Conservation (phyloP, 495 filamentous ascomycete genomes). For the Trichocladium uniseriatum region DNA sequence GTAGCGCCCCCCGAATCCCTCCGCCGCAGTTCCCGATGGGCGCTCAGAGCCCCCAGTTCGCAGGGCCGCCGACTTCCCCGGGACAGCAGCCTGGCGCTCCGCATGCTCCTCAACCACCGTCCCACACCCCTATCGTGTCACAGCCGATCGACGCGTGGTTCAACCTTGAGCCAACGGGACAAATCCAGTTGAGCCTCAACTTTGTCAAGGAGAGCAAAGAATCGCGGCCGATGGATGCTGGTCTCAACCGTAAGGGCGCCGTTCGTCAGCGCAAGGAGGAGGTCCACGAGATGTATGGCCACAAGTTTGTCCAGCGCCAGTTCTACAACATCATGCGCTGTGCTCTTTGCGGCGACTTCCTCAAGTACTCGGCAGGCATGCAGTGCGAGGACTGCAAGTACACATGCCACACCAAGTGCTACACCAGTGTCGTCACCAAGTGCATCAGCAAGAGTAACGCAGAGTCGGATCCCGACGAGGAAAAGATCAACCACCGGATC, state of each 20-base stretch:
- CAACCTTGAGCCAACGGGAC: constrained; percentile 85
- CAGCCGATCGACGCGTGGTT: constrained; percentile 92
- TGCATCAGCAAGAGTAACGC: constrained; percentile 99
- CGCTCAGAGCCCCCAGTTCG: constrained; percentile 37
- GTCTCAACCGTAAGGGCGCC: constrained; percentile 88
- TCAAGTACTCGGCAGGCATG: constrained; percentile 98
- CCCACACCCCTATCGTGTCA: constrained; percentile 37
- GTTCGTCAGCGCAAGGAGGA: constrained; percentile 96
- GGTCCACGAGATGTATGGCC: constrained; percentile 93
- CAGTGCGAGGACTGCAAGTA: constrained; percentile 99
- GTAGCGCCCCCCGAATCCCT: constrained; percentile 39
- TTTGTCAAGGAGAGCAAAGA: constrained; percentile 59
- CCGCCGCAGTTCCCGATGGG: constrained; percentile 49
- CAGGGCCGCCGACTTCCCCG: constrained; percentile 28
- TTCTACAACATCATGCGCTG: constrained; percentile 99
- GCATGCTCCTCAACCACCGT: constrained; percentile 18
- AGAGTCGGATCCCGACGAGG: constrained; percentile 94
- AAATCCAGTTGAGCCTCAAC: constrained; percentile 72
- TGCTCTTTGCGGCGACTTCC: constrained; percentile 92
- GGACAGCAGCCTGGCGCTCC: constrained; percentile 12
- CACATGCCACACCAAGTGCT: constrained; percentile 96
- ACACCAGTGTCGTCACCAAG: constrained; percentile 95
- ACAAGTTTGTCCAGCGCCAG: constrained; percentile 95
- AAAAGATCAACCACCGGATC: constrained; percentile 98
- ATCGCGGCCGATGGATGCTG: constrained; percentile 64